Conservation (phyloP, 306 rosid genomes). For the Prunus mira region DNA sequence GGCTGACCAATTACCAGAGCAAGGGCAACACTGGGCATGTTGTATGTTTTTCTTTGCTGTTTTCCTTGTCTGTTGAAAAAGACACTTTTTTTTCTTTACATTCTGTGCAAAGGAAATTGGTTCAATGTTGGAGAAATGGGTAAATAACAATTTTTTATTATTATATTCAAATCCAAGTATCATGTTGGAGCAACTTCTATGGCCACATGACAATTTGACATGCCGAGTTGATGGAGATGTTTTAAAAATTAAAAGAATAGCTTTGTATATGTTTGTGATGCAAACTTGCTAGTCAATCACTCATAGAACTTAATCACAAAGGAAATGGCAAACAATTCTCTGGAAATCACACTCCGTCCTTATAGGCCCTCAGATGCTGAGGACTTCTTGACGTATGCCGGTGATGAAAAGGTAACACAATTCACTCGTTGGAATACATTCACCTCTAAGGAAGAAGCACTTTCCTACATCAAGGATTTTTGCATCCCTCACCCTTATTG, state of each 20-base stretch:
- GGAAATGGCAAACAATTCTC: neutral
- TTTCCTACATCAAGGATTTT: slow-evolving; percentile 11
- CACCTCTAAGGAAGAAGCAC: slow-evolving; percentile 24
- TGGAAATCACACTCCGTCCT: slow-evolving; percentile 25
- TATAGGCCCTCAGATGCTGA: slow-evolving; percentile 20
- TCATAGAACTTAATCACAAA: neutral
- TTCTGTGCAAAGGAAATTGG: too few species aligned
- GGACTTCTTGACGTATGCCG: slow-evolving; percentile 22
- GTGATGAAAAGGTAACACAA: slow-evolving; percentile 21
- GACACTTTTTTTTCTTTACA: too few species aligned
- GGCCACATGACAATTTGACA: too few species aligned
- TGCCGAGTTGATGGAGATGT: too few species aligned
- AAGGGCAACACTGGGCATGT: neutral
- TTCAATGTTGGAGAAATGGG: too few species aligned
- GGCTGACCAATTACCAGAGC: neutral
- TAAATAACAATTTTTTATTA: too few species aligned
- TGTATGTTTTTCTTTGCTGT: too few species aligned
- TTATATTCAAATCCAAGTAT: too few species aligned
- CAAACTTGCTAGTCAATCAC: neutral
- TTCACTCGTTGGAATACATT: slow-evolving; percentile 28
- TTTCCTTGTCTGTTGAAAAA: too few species aligned
- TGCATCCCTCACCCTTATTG: slow-evolving; percentile 27
- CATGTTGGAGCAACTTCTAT: too few species aligned
- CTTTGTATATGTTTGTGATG: neutral
- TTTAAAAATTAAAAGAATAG: neutral